Percentiles rank a stretch among this genome's conserved stretches.
phyloP scores from a whole-genome alignment of 2,329 filamentous ascomycete species.

The Pseudopyricularia cyperi region DNA sequence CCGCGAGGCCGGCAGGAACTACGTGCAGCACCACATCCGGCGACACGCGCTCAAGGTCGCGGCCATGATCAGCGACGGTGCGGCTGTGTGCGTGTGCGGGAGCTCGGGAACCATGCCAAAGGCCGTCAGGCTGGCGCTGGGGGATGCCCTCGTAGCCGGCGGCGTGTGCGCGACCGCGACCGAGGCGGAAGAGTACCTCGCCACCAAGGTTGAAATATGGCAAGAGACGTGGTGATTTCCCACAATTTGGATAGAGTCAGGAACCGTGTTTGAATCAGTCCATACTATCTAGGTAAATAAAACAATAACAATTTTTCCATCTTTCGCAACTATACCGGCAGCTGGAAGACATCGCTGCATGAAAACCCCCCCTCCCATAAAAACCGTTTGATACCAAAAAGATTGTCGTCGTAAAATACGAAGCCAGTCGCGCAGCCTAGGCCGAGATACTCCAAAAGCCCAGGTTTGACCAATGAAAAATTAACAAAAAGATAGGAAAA shows the following conservation, averaged over 20 bases:
- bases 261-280: background rate
- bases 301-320: background rate
- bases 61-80: constrained; percentile 21
- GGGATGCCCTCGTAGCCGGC: constrained; percentile 30
- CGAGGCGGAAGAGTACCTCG: constrained; percentile 19
- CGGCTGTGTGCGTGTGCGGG: constrained; percentile 41
- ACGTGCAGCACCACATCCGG: constrained; percentile 41
- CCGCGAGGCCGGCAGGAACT: constrained; percentile 28
- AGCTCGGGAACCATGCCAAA: constrained; percentile 46
- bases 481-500: no score
- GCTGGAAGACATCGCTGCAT: background rate
- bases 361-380: background rate
- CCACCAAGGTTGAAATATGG: constrained; percentile 31
- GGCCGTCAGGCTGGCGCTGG: constrained; percentile 37
- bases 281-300: background rate
- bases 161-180: constrained; percentile 17
- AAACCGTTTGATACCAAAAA: background rate
- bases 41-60: constrained; percentile 24
- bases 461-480: no score
- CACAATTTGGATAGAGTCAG: background rate
- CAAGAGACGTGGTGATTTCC: constrained; percentile 49
- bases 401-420: background rate
- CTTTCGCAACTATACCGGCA: background rate
- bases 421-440: background rate
- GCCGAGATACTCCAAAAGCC: no score